Conservation (phyloP, 2,329 filamentous ascomycete genomes). For the Neophaeococcomyces aloes region DNA sequence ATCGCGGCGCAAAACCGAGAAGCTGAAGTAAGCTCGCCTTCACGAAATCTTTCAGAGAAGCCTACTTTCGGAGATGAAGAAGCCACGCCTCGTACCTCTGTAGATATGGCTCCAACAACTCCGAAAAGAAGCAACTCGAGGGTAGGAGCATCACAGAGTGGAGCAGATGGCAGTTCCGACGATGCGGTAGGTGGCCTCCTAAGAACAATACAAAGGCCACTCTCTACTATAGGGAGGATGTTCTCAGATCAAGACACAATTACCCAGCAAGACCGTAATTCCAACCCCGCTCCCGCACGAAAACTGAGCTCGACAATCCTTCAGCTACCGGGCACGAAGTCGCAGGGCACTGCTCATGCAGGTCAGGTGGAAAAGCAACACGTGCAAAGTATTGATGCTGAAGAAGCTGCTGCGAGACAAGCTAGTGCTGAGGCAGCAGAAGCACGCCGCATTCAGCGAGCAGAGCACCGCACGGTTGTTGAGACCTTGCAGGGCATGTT, state of each 20-base stretch:
- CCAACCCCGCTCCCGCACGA: constrained; percentile 12
- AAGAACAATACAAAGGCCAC: constrained; percentile 78
- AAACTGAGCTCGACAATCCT: constrained; percentile 40
- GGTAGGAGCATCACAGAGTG: constrained; percentile 28
- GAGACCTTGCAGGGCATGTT: constrained; percentile 96
- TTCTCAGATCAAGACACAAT: constrained; percentile 60
- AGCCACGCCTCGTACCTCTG: constrained; percentile 49
- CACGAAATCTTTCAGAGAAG: constrained; percentile 33
- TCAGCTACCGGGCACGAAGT: constrained; percentile 32
- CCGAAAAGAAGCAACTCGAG: constrained; percentile 29
- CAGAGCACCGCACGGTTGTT: constrained; percentile 82
- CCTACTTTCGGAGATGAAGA: constrained; percentile 44
- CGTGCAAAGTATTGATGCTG: constrained; percentile 50
- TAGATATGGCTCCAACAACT: constrained; percentile 44
- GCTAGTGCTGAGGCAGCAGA: constrained; percentile 84
- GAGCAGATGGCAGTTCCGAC: constrained; percentile 51
- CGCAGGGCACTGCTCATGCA: constrained; percentile 21
- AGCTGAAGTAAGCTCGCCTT: constrained; percentile 35
- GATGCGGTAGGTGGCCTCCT: constrained; percentile 75
- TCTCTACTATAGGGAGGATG: constrained; percentile 87
- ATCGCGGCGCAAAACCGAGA: constrained; percentile 81
- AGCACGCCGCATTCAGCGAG: constrained; percentile 67
- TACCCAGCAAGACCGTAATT: constrained; percentile 22
- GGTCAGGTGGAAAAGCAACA: constrained; percentile 25
- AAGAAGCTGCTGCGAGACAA: constrained; percentile 81